These are phyloP conservation scores for Raddia guianensis DNA, from an alignment of 176 grass and related monocot genomes.

Conservation along the genomic window DNA sequence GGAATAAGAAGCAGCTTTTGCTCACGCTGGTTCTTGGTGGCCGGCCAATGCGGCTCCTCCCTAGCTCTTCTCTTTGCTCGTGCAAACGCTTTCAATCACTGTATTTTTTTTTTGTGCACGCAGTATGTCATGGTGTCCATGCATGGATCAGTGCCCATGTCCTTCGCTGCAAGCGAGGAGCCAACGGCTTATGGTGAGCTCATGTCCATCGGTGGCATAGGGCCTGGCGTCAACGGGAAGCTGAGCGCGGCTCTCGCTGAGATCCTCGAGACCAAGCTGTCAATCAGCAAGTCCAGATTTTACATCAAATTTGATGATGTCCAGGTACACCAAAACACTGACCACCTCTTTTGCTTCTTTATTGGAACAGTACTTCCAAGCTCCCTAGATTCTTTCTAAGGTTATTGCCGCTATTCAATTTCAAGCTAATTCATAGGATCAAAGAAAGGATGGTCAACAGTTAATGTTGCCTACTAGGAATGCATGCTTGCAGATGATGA, in stretches of 20 bases:
- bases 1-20: too few relatives aligned
- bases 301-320: constrained; percentile 94
- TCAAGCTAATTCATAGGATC: too few relatives aligned
- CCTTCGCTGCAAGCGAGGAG: constrained; percentile 78
- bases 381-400: too few relatives aligned
- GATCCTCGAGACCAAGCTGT: constrained; percentile 86
- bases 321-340: constrained; percentile 38
- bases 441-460: too few relatives aligned
- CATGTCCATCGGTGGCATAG: constrained; percentile 84
- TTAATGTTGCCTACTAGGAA: too few relatives aligned
- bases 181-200: constrained; percentile 83
- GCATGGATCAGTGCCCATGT: constrained; percentile 75
- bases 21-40: too few relatives aligned
- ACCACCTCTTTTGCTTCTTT: neutral
- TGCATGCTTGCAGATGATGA: too few relatives aligned
- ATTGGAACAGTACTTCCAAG: too few relatives aligned
- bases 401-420: neutral
- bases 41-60: too few relatives aligned
- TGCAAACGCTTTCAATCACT: neutral
- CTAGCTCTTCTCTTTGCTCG: too few relatives aligned
- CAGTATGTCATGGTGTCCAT: constrained; percentile 94
- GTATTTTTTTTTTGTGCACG: neutral
- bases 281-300: constrained; percentile 65
- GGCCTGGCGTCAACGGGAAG: constrained; percentile 76
- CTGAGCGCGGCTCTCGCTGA: constrained; percentile 80